Evolutionary conservation across 495 filamentous ascomycete genomes (phyloP), one percentile per base, ranked within the genome.

Genomic region (Terfezia claveryi): DNA sequence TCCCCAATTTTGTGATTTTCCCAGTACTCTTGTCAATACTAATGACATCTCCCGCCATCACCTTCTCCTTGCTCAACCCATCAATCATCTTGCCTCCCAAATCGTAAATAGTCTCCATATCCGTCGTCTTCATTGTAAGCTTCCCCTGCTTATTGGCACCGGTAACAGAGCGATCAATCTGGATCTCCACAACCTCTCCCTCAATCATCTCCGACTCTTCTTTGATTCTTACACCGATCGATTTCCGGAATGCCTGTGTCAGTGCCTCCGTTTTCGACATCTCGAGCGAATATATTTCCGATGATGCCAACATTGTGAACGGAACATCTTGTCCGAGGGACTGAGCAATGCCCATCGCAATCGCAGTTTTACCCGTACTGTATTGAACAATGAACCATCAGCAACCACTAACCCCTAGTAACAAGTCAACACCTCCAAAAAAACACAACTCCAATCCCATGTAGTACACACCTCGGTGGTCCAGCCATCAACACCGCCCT

Each of bases 81-180:
- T 99, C 92, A 59, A 99, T 95, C 92, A 96, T 95, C 70, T 96
- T 95, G 54, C 81, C 87, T 44, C 91, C 91, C 85, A 98, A 91
- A 61, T 98, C 91, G 74, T 95, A 98, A 61, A 96, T 85, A 17
- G 91, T 94, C 70, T 99, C 91, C 91, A 99, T 99, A 65, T 99
- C 92, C 61, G 89, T 94, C 17, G 91, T 99, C 69, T 96, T 99
- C 69, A 99, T 94, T 9, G 91, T 99, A 59, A 99, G 82, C 69
- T 96, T 99, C 61, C 91, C 91, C 75, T 94, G 88, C 74, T 94
- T 95, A 67, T 86, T 87, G 58, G 76, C 77, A 38, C 91, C 91
- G 3, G 91, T 96, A 23, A 99, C 84, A 61, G 87, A 94, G 52
- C 92, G 78, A 69, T 99, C 91, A 60, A 95, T 96, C 69, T 96